Conservation (phyloP, 768 basidiomycete genomes). For the Boletus coccyginus region DNA sequence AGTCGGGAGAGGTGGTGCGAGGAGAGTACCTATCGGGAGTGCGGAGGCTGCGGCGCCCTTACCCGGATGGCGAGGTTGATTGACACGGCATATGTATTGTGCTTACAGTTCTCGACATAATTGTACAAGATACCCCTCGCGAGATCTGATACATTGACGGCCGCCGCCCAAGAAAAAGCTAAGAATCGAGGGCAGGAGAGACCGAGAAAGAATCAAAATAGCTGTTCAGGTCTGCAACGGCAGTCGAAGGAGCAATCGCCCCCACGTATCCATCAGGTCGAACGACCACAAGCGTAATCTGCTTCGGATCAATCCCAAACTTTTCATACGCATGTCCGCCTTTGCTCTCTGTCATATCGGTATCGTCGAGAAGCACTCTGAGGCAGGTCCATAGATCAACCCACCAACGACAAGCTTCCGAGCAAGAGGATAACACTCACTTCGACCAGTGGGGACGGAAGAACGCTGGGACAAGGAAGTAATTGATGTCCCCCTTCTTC, state of each 20-base stretch:
- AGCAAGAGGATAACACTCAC: slow-evolving; percentile 24
- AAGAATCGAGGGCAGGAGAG: background rate
- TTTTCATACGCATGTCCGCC: slow-evolving; percentile 35
- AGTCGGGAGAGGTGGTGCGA: slow-evolving; percentile 46
- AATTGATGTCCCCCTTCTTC: slow-evolving; percentile 34
- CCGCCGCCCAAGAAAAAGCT: background rate
- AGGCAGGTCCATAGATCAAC: background rate
- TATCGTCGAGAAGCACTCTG: slow-evolving; percentile 38
- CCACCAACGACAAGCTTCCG: background rate
- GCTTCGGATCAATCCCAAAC: slow-evolving; percentile 31
- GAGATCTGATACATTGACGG: background rate
- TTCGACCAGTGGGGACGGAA: slow-evolving; percentile 44
- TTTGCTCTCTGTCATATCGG: slow-evolving; percentile 26
- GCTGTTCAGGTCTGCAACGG: slow-evolving; percentile 33
- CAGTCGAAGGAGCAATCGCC: slow-evolving; percentile 28
- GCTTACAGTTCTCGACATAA: slow-evolving; percentile 15
- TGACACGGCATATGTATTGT: background rate
- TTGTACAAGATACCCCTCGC: slow-evolving; percentile 22
- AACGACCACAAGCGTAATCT: slow-evolving; percentile 35
- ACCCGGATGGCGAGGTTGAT: slow-evolving; percentile 49
- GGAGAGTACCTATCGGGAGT: slow-evolving; percentile 67
- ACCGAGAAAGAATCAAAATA: slow-evolving; percentile 52
- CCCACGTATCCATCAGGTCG: slow-evolving; percentile 38
- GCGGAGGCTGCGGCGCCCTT: slow-evolving; percentile 51
- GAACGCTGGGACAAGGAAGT: slow-evolving; percentile 31